These are phyloP conservation scores for Trichaptum fuscoviolaceum DNA, from an alignment of 768 basidiomycete species.

Conservation along the genomic window DNA sequence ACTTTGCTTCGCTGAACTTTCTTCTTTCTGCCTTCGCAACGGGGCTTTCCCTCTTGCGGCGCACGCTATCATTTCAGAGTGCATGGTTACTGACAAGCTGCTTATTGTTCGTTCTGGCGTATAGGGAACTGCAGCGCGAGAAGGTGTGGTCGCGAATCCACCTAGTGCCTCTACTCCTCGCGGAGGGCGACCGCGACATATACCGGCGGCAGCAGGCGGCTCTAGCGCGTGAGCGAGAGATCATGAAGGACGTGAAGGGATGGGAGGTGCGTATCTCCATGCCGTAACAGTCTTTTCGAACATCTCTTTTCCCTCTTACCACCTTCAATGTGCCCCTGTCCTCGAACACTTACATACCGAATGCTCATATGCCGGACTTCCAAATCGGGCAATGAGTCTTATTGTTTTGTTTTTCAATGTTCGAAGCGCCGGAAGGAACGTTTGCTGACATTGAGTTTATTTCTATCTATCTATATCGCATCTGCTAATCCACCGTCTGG, in stretches of 20 bases:
- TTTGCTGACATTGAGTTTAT: background rate
- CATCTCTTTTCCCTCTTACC: slow-evolving; percentile 13
- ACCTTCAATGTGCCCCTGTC: slow-evolving; percentile 6
- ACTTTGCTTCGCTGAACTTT: background rate
- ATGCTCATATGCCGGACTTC: background rate
- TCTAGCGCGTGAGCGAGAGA: slow-evolving; percentile 71
- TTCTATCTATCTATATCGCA: background rate
- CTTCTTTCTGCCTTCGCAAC: background rate
- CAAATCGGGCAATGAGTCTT: background rate
- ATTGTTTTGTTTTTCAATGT: background rate
- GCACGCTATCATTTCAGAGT: background rate
- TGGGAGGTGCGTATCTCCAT: slow-evolving; percentile 78
- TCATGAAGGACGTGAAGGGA: slow-evolving; percentile 90
- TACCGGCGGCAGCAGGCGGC: slow-evolving; percentile 80
- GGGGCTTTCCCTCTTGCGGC: background rate
- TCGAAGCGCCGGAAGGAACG: background rate
- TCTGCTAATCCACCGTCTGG: background rate
- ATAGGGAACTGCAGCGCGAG: slow-evolving; percentile 90
- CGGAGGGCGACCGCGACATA: slow-evolving; percentile 88
- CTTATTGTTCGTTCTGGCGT: slow-evolving; percentile 11
- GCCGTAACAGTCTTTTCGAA: slow-evolving; percentile 17
- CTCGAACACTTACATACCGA: background rate
- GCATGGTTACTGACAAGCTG: slow-evolving; percentile 3
- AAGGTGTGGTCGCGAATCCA: slow-evolving; percentile 94
- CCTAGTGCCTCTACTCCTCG: slow-evolving; percentile 85